Evolutionary conservation across 805 yeast species (phyloP), one percentile per base, ranked within the genome.

Genomic region (Kuraishia piskuri): DNA sequence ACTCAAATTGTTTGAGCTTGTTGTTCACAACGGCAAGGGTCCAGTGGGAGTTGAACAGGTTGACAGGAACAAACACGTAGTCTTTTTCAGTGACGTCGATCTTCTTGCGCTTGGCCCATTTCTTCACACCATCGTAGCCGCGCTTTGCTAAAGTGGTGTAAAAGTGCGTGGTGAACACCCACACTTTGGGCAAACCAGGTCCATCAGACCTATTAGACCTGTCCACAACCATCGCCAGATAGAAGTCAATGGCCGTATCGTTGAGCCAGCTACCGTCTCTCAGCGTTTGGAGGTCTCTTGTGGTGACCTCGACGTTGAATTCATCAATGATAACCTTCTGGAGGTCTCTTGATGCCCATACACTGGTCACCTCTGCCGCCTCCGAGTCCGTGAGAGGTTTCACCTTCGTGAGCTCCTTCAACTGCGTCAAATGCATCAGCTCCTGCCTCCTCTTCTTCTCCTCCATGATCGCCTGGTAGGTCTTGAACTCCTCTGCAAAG

Each of bases 101-200:
- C 59, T 86, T 84, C 54, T 86, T 83, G 50, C 92, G 77, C 60
- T 83, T 86, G 57, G 94, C 84, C 97, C 97, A 90, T 58, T 89
- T 74, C 24, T 79, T 78, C 9, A 90, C 96, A n/a, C 87, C 89
- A 25, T 71, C 70, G 65, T 90, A 90, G 0, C 98, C 99, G 57
- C 80, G 82, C 1, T 71, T 65, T 46, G 82, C 76, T 47, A 94
- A 71, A 1, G 85, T 84, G 0, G 96, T 76, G 67, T 79, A 91
- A 64, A 94, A 94, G 69, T 88, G 96, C 0, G 98, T 90, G 3
- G 94, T 87, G 73, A 92, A 94, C 2, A 85, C 83, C 61, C 82
- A 89, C 1, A 80, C 71, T 24, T 69, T 65, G 2, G 77, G 70
- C 23, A 70, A 56, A 49, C 21, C 46, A 2, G 54, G 44, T 5